A percentile compares a stretch with the other conserved stretches of the same genome.
These are phyloP conservation scores for Geotrichum ghanense DNA, from an alignment of 805 yeast genomes.

Conservation along the genomic window DNA sequence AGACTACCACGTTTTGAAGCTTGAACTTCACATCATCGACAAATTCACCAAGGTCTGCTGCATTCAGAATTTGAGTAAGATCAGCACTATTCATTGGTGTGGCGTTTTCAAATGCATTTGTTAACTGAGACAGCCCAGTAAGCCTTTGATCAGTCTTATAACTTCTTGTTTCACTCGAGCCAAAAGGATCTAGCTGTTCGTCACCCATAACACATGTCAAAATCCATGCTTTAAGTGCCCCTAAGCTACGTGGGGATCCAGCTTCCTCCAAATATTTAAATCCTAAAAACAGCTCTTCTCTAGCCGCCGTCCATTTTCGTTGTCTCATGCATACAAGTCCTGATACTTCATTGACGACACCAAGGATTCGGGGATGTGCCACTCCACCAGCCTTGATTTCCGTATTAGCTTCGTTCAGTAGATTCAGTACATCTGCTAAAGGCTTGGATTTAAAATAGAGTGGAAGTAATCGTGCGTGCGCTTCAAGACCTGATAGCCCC, in stretches of 20 bases:
- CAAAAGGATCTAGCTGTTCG: conserved; percentile 60
- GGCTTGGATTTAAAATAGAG: neutral
- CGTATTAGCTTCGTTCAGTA: neutral
- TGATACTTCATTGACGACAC: conserved; percentile 66
- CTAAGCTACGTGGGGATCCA: conserved; percentile 50
- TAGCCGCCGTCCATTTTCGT: conserved; percentile 45
- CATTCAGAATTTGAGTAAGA: neutral
- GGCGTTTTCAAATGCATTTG: conserved; percentile 24
- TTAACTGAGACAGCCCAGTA: conserved; percentile 21
- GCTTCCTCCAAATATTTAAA: conserved; percentile 54
- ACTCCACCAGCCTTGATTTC: conserved; percentile 22
- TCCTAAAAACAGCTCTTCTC: conserved; percentile 42
- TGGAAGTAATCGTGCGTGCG: neutral
- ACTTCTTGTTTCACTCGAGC: conserved; percentile 57
- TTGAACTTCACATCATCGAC: neutral
- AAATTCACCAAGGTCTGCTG: neutral
- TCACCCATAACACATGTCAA: conserved; percentile 44
- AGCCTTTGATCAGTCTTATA: conserved; percentile 28
- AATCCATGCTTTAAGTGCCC: conserved; percentile 49
- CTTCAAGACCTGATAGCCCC: neutral
- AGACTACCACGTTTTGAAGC: neutral
- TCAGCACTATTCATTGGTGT: neutral
- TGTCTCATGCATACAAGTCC: conserved; percentile 56
- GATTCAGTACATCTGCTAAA: neutral
- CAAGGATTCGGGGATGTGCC: conserved; percentile 66